A percentile compares a stretch with the other conserved stretches of the same genome.
Evolutionary conservation across 371 early-diverging fungal genomes (phyloP).

Genomic region (Haplosporangium sp.): DNA sequence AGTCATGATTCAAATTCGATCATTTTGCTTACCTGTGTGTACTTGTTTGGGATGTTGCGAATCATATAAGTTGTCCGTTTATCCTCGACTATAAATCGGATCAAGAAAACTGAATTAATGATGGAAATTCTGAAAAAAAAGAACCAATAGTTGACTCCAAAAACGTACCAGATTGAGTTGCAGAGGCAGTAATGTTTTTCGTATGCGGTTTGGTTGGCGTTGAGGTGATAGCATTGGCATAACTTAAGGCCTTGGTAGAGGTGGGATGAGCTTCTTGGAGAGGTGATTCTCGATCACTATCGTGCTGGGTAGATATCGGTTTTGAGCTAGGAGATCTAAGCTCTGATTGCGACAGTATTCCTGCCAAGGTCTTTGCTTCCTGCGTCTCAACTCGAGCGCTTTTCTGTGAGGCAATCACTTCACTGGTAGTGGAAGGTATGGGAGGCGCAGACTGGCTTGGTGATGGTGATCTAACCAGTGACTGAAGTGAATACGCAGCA

Average conservation of each 20-base stretch:
- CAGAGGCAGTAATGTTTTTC: background rate
- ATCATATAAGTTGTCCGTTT: slow-evolving; percentile 91
- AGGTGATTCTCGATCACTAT: background rate
- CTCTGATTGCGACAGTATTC: background rate
- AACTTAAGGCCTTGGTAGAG: background rate
- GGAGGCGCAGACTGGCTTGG: background rate
- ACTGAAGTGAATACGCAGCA: background rate
- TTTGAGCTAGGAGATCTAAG: background rate
- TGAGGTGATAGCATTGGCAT: background rate
- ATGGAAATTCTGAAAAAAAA: background rate
- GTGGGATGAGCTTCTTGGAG: background rate
- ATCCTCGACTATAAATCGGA: slow-evolving; percentile 56
- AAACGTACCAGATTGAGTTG: background rate
- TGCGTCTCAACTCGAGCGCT: background rate
- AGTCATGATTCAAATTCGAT: background rate
- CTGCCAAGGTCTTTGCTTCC: background rate
- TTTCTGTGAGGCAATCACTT: background rate
- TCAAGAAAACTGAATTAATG: too few species aligned
- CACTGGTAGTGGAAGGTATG: background rate
- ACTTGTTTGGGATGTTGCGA: slow-evolving; percentile 93
- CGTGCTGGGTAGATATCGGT: background rate
- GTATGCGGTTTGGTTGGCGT: too few species aligned
- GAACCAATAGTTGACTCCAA: background rate
- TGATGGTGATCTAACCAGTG: background rate
- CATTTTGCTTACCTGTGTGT: slow-evolving; percentile 68